phyloP scores from a whole-genome alignment of 257 asterid genomes.

The Ilex asprella region DNA sequence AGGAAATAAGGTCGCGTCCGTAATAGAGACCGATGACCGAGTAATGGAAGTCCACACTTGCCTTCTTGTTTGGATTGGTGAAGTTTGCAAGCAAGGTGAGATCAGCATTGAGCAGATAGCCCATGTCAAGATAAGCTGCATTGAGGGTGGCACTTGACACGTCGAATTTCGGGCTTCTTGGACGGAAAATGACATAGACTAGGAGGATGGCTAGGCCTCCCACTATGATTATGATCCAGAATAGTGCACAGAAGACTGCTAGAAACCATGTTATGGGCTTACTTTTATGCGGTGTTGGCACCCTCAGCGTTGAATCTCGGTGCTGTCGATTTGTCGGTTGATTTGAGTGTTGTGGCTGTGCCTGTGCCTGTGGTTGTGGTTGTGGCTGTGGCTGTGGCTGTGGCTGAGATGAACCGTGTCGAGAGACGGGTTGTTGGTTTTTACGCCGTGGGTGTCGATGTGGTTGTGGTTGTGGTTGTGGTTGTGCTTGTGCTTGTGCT shows the following conservation, averaged over 20 bases:
- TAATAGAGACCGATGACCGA: slow-evolving; percentile 58
- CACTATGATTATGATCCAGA: slow-evolving; percentile 72
- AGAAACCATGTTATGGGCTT: slow-evolving; percentile 70
- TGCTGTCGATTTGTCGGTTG: slow-evolving; percentile 2
- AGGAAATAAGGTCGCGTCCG: slow-evolving; percentile 39
- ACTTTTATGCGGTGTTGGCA: slow-evolving; percentile 24
- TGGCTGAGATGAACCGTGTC: slow-evolving; percentile 1
- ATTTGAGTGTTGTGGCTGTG: slow-evolving; percentile 5
- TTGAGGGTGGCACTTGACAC: slow-evolving; percentile 58
- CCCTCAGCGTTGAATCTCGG: slow-evolving; percentile 6
- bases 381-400: neutral
- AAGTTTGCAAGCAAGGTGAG: slow-evolving; percentile 71
- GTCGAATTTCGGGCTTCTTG: slow-evolving; percentile 72
- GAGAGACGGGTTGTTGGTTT: neutral
- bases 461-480: neutral
- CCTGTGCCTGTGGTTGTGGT: neutral
- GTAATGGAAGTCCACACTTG: slow-evolving; percentile 59
- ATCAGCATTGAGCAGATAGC: slow-evolving; percentile 73
- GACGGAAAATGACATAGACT: slow-evolving; percentile 68
- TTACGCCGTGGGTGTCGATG: neutral
- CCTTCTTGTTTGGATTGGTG: slow-evolving; percentile 81
- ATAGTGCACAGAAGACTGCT: slow-evolving; percentile 66
- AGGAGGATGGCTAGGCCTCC: slow-evolving; percentile 67
- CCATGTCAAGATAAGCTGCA: slow-evolving; percentile 96
- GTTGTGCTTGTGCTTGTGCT: neutral